These are phyloP conservation scores for Eimeria necatrix DNA, from an alignment of 169 alveolate species.

Conservation along the genomic window DNA sequence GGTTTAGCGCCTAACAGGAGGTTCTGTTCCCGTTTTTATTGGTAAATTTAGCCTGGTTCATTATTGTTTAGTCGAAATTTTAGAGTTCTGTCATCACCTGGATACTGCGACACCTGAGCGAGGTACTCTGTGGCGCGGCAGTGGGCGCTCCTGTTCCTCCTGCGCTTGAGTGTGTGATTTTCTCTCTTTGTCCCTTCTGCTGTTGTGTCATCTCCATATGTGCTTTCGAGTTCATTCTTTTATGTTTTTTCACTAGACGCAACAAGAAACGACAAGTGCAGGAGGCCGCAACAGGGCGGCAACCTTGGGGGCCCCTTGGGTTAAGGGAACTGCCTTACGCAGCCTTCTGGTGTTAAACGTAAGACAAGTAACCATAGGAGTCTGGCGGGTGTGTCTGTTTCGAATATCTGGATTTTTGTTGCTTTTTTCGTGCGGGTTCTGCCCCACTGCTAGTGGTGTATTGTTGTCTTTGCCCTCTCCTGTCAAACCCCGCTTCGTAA, in stretches of 20 bases:
- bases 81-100: not conserved
- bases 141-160: constrained; percentile 34
- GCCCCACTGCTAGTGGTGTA: not conserved
- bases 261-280: constrained; percentile 4
- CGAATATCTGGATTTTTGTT: not conserved
- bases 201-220: constrained; percentile 12
- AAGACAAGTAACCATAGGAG: constrained; percentile 10
- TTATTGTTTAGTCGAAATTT: not conserved
- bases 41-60: not conserved
- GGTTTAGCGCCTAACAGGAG: constrained; percentile 21
- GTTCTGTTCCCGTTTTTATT: not conserved
- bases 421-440: not conserved
- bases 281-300: constrained; percentile 17
- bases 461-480: not conserved
- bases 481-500: no score
- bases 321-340: not conserved
- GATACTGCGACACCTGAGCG: constrained; percentile 2
- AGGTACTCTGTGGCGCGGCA: constrained; percentile 31
- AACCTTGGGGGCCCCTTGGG: constrained; percentile 61
- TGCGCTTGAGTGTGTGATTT: constrained; percentile 45
- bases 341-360: constrained; percentile 29
- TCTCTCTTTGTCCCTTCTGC: not conserved
- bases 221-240: not conserved
- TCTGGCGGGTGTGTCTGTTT: not conserved
- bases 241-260: constrained; percentile 16